phyloP scores from a whole-genome alignment of 1,139 yeast species.

The Scheffersomyces illinoinensis region DNA sequence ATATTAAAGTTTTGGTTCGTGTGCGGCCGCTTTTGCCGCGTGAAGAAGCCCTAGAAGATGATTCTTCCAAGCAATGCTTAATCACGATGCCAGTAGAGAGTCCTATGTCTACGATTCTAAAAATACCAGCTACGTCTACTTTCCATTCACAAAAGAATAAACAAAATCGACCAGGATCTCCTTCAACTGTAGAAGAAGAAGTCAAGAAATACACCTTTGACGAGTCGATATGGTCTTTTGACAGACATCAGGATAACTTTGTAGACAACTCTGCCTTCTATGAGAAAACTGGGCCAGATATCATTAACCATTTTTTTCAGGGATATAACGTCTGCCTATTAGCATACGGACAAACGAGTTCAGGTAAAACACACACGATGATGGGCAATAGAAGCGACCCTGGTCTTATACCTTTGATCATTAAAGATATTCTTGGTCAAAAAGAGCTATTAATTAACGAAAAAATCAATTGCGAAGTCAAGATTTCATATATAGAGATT shows the following conservation, averaged over 20 bases:
- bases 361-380: constrained; percentile 75
- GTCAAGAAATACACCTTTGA: constrained; percentile 51
- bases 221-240: constrained; percentile 59
- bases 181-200: constrained; percentile 8
- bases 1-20: constrained; percentile 47
- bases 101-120: constrained; percentile 19
- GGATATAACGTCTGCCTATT: constrained; percentile 76
- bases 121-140: constrained; percentile 18
- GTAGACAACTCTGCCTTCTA: constrained; percentile 54
- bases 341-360: constrained; percentile 80
- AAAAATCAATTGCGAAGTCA: constrained; percentile 52
- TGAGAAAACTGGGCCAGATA: constrained; percentile 52
- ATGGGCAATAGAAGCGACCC: constrained; percentile 55
- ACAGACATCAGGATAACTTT: constrained; percentile 32
- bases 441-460: constrained; percentile 40
- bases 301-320: constrained; percentile 61
- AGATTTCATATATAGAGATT: constrained; percentile 66
- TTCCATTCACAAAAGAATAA: constrained; percentile 11
- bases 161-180: constrained; percentile 6
- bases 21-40: constrained; percentile 46
- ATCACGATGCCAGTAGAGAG: constrained; percentile 33
- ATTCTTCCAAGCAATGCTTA: constrained; percentile 15
- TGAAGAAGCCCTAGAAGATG: constrained; percentile 20
- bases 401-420: constrained; percentile 63
- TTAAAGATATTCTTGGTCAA: constrained; percentile 52